Evolutionary conservation across 2,329 filamentous ascomycete species (phyloP), one percentile per base, ranked within the genome.

Genomic region (Colletotrichum sp.): DNA sequence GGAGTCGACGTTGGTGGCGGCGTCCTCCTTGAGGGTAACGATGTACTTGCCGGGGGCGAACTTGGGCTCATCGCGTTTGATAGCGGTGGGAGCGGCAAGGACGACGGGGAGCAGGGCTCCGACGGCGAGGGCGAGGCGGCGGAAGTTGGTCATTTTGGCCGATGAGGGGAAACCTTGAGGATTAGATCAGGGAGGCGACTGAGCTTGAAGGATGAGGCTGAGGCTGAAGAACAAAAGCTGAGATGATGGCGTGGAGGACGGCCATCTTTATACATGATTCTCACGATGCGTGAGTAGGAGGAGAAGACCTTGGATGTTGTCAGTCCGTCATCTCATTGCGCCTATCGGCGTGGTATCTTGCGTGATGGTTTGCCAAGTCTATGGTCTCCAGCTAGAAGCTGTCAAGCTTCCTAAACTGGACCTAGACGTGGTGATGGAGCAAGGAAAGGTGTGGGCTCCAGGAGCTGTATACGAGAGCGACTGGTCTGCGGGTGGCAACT

Each of bases 11-110:
- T 72, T 64, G 70, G 79, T 75, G 11, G 76, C 76, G 55, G 83
- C 77, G 31, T 81, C 81, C 13, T 82, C 79, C 78, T 86, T 85
- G n/a, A 88, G 76, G 51, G 85, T 87, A 77, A 88, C 77, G 72
- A 88, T 87, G 78, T 87, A 87, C 76, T 84, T 86, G 75, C 81
- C 82, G 67, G 83, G 77, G 62, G 83, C 27, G 83, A 73, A 63
- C 78, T 81, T 24, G 79, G 79, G 15, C 75, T 72, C 68, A 83
- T 81, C 6, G 82, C 76, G 16, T 77, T 75, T 77, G 62, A 84
- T 73, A 55, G 83, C 71, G 61, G 83, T 70, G 62, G 63, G 43
- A 11, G 69, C 66, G 62, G 58, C 74, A 51, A 75, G 77, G 62
- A 76, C 79, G 24, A 78, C 80, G 4, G 81, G 81, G 73, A 82